Conservation (phyloP, 1,284 basidiomycete genomes). For the Lentinula novae-zelandiae region DNA sequence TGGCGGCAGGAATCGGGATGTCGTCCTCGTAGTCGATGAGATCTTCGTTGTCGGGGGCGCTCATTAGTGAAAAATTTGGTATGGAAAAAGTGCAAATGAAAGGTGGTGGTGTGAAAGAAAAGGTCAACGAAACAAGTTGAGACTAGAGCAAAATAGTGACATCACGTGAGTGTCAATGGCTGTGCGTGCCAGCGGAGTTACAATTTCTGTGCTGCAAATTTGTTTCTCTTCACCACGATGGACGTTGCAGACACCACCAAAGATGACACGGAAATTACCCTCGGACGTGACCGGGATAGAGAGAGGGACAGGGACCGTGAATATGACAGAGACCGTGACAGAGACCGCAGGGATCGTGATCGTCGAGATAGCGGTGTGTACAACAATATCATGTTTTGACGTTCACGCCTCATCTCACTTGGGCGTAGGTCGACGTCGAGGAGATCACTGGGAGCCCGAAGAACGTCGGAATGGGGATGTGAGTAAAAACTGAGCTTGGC, state of each 20-base stretch:
- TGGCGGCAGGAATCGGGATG: constrained; percentile 51
- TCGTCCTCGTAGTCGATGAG: constrained; percentile 95
- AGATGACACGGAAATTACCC: not conserved
- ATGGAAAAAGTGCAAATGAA: constrained; percentile 20
- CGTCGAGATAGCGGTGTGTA: constrained; percentile 43
- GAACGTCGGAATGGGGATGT: constrained; percentile 62
- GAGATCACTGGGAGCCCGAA: constrained; percentile 80
- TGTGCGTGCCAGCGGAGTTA: not conserved
- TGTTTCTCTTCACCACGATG: constrained; percentile 36
- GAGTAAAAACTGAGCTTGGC: constrained; percentile 22
- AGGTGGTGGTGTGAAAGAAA: not conserved
- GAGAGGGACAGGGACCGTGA: constrained; percentile 6
- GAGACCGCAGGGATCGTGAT: constrained; percentile 42
- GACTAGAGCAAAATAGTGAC: not conserved
- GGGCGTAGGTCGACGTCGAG: constrained; percentile 33
- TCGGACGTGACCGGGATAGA: constrained; percentile 20
- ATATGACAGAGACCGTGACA: constrained; percentile 19
- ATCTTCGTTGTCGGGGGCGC: constrained; percentile 78
- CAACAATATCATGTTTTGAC: constrained; percentile 5
- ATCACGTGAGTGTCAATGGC: not conserved
- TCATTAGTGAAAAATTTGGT: constrained; percentile 43
- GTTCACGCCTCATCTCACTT: constrained; percentile 23
- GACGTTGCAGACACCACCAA: constrained; percentile 76
- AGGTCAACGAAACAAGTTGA: not conserved
- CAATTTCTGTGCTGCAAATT: not conserved